Base-by-base conservation (phyloP, 2,329 filamentous ascomycete genomes). In the Cercospora zeae-maydis region DNA sequence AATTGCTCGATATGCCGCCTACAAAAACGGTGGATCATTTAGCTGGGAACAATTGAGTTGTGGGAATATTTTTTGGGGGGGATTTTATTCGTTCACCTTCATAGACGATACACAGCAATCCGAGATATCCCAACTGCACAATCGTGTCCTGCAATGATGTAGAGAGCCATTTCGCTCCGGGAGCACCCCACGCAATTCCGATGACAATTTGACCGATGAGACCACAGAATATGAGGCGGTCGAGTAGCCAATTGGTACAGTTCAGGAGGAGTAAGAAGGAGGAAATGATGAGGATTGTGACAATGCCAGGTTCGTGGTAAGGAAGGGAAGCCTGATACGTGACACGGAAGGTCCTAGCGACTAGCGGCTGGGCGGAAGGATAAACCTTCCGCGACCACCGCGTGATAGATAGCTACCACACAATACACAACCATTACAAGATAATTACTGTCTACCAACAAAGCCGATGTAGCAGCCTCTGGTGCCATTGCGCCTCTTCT, bases 181-280 rank as follows among this genome's bases (percentile, higher is more conserved):
- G 89, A 0, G 82, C 82, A 8, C 89, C 89, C 83, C 84, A 93
- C 8, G 86, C 83, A 8, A 91, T 82, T 11, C 89, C 90, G 16
- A 92, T 73, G 7, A 91, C 77, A 13, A 93, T 81, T 69, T 93
- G 88, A 0, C 88, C 90, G 6, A 92, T 77, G 0, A 92, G 81
- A 0, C 89, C 89, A 70, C 88, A 68, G 54, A 66, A 71, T 21
- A 70, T 42, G 2, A 69, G 49, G 10, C 49, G 57, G 42, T 72
- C 68, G 36, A 72, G 62, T 2, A 63, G 52, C 54, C 63, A 67
- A 42, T 69, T 69, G 59, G 70, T 51, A 14, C 36, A 63, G 56
- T 71, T 71, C n/a, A 66, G 53, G 1, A 66, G 47, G 1, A 72
- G 55, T 16, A 91, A 73, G 67, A 92, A 87, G 0, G 85, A 85